These are phyloP conservation scores for Cymodocea nodosa DNA, from an alignment of 116 monocot genomes.

Conservation along the genomic window DNA sequence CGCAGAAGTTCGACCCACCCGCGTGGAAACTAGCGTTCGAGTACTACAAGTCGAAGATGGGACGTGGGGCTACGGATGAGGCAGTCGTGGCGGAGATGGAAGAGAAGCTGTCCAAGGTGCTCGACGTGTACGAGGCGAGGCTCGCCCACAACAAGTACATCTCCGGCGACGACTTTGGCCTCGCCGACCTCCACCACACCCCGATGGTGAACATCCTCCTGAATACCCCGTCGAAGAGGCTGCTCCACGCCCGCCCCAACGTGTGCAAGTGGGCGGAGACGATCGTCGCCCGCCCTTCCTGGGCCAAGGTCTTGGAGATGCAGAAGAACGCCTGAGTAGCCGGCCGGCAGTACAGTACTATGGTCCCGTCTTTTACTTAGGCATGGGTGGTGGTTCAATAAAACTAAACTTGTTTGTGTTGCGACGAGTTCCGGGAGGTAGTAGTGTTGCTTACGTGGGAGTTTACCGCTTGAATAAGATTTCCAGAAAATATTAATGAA, in stretches of 20 bases:
- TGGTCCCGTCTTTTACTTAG: no score
- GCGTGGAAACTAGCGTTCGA: slow-evolving; percentile 15
- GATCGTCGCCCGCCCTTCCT: slow-evolving; percentile 2
- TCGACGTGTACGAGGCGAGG: slow-evolving; percentile 35
- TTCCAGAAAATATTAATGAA: no score
- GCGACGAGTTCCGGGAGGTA: no score
- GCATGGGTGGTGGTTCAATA: no score
- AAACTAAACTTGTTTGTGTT: no score
- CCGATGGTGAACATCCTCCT: slow-evolving; percentile 5
- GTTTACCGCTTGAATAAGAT: no score
- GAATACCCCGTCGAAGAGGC: background rate
- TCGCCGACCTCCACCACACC: slow-evolving; percentile 28
- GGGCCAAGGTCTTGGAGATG: slow-evolving; percentile 11
- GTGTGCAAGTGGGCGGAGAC: slow-evolving; percentile 9
- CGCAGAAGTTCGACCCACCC: slow-evolving; percentile 23
- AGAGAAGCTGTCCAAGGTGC: slow-evolving; percentile 21
- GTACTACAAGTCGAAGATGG: slow-evolving; percentile 9
- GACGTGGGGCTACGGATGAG: slow-evolving; percentile 9
- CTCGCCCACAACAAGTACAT: slow-evolving; percentile 22
- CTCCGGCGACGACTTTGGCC: slow-evolving; percentile 28
- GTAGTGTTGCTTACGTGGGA: no score
- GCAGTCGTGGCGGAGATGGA: slow-evolving; percentile 5
- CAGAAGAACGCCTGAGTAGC: background rate
- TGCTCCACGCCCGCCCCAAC: slow-evolving; percentile 2
- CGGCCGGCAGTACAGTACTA: no score